Conservation (phyloP, 2,329 filamentous ascomycete genomes). For the Sclerotinia borealis region DNA sequence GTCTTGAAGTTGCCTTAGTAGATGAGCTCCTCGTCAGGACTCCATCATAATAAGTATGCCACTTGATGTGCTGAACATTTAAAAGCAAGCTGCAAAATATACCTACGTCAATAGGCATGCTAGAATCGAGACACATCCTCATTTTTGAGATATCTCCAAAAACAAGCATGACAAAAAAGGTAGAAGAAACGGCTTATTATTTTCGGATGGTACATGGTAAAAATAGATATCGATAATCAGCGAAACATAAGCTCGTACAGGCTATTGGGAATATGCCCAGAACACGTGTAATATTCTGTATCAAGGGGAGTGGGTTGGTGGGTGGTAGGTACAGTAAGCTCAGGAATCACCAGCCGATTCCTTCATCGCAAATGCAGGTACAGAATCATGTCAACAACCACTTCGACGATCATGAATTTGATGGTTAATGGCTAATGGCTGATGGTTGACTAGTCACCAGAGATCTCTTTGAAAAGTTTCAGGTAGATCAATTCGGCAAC, state of each 20-base stretch:
- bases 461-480: conserved; percentile 1
- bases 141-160: background rate
- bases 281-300: background rate
- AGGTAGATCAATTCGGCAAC: background rate
- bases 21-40: background rate
- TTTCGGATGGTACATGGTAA: background rate
- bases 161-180: background rate
- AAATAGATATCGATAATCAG: background rate
- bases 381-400: background rate
- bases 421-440: no score
- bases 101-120: background rate
- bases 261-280: background rate
- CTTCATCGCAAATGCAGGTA: conserved; percentile 11
- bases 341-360: conserved; percentile 1
- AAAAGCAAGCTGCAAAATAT: background rate
- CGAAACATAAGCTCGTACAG: background rate
- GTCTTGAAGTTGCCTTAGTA: background rate
- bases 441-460: background rate
- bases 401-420: no score
- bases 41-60: background rate
- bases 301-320: background rate
- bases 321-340: conserved; percentile 5
- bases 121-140: background rate
- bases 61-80: background rate
- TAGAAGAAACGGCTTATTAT: background rate